These are phyloP conservation scores for Pugionium cornutum DNA, from an alignment of 345 rosid genomes.

Conservation along the genomic window DNA sequence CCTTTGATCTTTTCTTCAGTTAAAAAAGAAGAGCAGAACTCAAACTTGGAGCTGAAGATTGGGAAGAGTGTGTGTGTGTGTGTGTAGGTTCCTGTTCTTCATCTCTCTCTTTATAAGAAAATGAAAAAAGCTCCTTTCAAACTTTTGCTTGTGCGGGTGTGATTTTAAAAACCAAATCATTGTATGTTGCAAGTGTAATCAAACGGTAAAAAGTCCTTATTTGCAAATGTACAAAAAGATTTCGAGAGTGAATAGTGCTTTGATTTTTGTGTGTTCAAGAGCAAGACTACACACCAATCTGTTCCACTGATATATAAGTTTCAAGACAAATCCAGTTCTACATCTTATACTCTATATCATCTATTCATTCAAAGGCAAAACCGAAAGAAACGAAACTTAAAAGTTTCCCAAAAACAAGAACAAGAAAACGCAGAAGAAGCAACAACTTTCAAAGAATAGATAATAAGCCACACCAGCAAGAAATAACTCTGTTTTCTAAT, in stretches of 20 bases:
- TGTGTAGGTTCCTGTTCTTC: not conserved
- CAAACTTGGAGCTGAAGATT: not conserved
- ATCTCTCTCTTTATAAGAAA: conserved; percentile 5
- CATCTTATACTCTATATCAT: not conserved
- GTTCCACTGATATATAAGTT: not conserved
- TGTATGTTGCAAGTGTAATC: conserved; percentile 13
- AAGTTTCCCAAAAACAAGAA: conserved; percentile 13
- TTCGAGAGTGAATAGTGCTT: not conserved
- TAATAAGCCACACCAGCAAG: conserved; percentile 1
- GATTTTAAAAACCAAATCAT: not conserved
- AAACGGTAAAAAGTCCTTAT: no score
- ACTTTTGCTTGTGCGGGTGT: not conserved
- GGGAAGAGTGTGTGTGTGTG: conserved; percentile 2
- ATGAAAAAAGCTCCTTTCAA: conserved; percentile 2
- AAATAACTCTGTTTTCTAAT: conserved; percentile 16
- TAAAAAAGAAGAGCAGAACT: conserved; percentile 1
- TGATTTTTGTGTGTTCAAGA: no score
- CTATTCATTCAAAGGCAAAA: conserved; percentile 7
- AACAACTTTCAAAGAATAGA: conserved; percentile 21
- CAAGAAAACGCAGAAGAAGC: conserved; percentile 48
- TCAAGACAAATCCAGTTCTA: conserved; percentile 2
- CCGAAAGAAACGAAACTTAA: not conserved
- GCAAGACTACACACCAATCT: no score
- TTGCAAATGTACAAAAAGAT: not conserved
- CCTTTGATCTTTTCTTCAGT: not conserved